Conservation (phyloP, 1,284 basidiomycete species). For the Earliella scabrosa region DNA sequence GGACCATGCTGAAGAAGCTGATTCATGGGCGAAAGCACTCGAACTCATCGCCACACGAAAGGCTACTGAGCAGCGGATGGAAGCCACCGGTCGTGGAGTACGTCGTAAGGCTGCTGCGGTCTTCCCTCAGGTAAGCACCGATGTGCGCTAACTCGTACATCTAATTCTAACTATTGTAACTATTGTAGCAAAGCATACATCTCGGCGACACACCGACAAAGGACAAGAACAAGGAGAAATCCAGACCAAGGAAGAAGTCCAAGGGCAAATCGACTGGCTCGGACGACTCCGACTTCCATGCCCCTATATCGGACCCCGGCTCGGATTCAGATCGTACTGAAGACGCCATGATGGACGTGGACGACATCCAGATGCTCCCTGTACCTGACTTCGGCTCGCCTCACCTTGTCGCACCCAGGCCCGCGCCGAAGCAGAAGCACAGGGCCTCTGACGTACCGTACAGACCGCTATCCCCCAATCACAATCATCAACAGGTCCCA, state of each 20-base stretch:
- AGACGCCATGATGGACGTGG: constrained; percentile 17
- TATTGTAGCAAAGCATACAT: constrained; percentile 29
- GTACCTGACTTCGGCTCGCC: constrained; percentile 9
- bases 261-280: constrained; percentile 34
- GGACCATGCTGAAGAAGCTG: constrained; percentile 52
- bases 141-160: background rate
- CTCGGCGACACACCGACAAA: constrained; percentile 36
- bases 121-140: constrained; percentile 50
- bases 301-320: constrained; percentile 36
- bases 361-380: constrained; percentile 14
- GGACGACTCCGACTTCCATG: constrained; percentile 41
- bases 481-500: constrained; percentile 13
- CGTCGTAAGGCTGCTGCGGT: constrained; percentile 68
- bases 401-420: background rate
- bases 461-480: constrained; percentile 23
- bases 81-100: constrained; percentile 70
- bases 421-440: constrained; percentile 1
- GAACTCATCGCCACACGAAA: constrained; percentile 64
- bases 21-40: constrained; percentile 80
- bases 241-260: constrained; percentile 30
- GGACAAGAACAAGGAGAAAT: constrained; percentile 24
- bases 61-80: constrained; percentile 47
- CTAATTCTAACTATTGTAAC: background rate
- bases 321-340: constrained; percentile 37
- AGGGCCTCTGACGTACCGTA: background rate